A percentile compares a stretch with the other conserved stretches of the same genome.
phyloP scores from a whole-genome alignment of 495 filamentous ascomycete genomes.

The Penicillium bialowiezense region DNA sequence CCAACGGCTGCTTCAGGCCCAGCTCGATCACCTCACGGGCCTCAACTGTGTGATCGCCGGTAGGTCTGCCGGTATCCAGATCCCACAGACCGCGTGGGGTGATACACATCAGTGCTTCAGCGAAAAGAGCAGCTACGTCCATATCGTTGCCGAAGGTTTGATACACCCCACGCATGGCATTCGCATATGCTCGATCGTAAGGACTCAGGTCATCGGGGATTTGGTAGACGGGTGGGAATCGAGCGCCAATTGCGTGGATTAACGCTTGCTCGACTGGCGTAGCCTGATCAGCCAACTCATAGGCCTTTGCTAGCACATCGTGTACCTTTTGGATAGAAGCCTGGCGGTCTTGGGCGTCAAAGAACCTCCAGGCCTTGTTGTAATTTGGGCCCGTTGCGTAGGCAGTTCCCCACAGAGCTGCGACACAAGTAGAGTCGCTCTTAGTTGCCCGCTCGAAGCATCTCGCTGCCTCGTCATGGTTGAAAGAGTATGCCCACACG shows the following conservation, averaged over 20 bases:
- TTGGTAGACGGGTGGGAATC: background rate
- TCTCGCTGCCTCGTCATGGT: slow-evolving; percentile 8
- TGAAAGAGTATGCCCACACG: slow-evolving; percentile 14
- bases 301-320: background rate
- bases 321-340: no score
- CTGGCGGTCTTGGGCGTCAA: background rate
- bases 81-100: background rate
- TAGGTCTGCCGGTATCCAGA: background rate
- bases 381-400: background rate
- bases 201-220: background rate
- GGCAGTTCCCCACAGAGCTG: background rate
- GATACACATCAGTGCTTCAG: background rate
- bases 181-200: background rate
- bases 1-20: background rate
- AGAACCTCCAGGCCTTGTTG: background rate
- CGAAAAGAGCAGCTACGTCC: background rate
- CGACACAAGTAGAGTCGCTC: slow-evolving; percentile 4
- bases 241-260: background rate
- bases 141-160: background rate
- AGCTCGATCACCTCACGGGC: background rate
- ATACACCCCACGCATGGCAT: background rate
- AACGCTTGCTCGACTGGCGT: background rate
- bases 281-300: background rate
- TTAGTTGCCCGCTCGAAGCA: slow-evolving; percentile 8
- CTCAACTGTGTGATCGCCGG: background rate